Conservation (phyloP, 2,329 filamentous ascomycete genomes). For the Cladobotryum protrusum region DNA sequence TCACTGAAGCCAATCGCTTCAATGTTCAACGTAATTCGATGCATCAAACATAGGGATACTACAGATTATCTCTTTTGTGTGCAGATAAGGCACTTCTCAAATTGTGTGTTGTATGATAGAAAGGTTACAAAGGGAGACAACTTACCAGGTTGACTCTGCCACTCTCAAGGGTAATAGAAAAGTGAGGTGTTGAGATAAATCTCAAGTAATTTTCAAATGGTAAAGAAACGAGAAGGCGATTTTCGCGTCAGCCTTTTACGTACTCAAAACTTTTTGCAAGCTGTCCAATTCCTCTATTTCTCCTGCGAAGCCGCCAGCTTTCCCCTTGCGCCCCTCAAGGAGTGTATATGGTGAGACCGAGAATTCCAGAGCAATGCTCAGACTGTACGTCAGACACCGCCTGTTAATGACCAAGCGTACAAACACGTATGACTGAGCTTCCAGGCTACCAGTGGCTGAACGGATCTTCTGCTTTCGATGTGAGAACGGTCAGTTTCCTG, state of each 20-base stretch:
- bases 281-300: slow-evolving; percentile 5
- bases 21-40: slow-evolving; percentile 1
- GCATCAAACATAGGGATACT: slow-evolving; percentile 1
- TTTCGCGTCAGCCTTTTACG: too few species aligned
- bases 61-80: neutral
- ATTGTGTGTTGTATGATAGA: too few species aligned
- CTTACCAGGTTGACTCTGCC: slow-evolving; percentile 9
- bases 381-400: slow-evolving; percentile 4
- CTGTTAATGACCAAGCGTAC: neutral
- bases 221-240: neutral
- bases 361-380: slow-evolving; percentile 19
- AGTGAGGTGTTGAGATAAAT: too few species aligned
- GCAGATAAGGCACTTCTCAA: neutral
- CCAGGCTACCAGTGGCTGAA: neutral
- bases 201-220: too few species aligned
- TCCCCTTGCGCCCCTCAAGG: slow-evolving; percentile 13
- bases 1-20: slow-evolving; percentile 9
- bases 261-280: neutral
- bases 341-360: slow-evolving; percentile 14
- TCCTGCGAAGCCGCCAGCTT: neutral
- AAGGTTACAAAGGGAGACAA: neutral
- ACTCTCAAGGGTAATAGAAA: neutral
- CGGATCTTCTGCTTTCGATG: neutral
- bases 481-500: neutral
- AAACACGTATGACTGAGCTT: neutral